Base-by-base conservation (phyloP, 2,329 filamentous ascomycete species). In the Fusarium austroafricanum region DNA sequence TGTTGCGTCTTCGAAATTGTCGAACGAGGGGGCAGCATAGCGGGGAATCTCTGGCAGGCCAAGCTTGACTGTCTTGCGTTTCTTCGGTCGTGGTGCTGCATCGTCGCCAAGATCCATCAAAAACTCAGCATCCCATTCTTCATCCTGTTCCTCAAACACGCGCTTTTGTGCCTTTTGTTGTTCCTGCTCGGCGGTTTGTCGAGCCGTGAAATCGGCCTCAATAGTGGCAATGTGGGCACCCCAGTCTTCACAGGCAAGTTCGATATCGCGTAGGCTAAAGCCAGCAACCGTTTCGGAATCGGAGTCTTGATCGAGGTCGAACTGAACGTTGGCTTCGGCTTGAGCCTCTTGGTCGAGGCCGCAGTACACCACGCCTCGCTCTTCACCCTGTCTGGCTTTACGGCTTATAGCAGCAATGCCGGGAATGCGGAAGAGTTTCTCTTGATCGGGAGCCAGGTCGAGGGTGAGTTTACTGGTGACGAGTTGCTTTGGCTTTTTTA, bases 211-310 rank as follows among this genome's bases (percentile, higher is more conserved):
- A 4, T 79, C 74, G 14, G 68, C 61, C 64, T 84, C 76, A 23
- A 83, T 81, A 26, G 83, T 78, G 21, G 86, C 80, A 51, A 90
- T 88, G 44, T 88, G 84, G 18, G 88, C 79, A 55, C 92, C 89
- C 92, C 93, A 98, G 76, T 97, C 93, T 61, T 93, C 89, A 74
- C 94, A 97, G 8, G 96, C 88, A 45, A 96, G 87, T 58, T 92
- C 89, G 55, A 99, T 88, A 73, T 98, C 94, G 52, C 90, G 87
- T 78, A 95, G 86, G 1, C 87, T 92, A 64, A 92, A 88, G 3
- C 92, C 93, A 31, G 90, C 92, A 18, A 96, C 83, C 20, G 85
- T 86, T 71, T 95, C 91, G 15, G 87, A 79, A 46, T 88, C 85
- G 1, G 83, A 84, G 4, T 84, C 84, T 23, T 82, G 81, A 21